A percentile compares a stretch with the other conserved stretches of the same genome.
These are phyloP conservation scores for Cicer yamashitae DNA, from an alignment of 306 rosid species.

Conservation along the genomic window DNA sequence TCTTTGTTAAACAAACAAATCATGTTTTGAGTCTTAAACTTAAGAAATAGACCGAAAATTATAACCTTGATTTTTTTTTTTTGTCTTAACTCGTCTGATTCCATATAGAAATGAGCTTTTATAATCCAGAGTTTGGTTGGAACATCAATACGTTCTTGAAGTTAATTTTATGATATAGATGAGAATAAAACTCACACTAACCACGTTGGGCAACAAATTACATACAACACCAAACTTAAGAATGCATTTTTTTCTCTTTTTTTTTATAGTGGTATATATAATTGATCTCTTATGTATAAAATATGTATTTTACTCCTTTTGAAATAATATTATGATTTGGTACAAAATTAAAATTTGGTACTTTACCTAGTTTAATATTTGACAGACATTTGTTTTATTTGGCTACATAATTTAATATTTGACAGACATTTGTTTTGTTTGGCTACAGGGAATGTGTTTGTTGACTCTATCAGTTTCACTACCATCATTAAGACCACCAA, in stretches of 20 bases:
- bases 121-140: no score
- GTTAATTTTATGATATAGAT: no score
- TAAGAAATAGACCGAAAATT: no score
- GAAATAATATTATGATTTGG: background rate
- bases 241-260: no score
- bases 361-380: background rate
- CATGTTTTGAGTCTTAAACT: no score
- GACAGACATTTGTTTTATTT: background rate
- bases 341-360: background rate
- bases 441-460: constrained; percentile 67
- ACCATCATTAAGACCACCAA: constrained; percentile 70
- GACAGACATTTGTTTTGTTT: background rate
- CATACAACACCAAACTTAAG: no score
- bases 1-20: no score
- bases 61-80: no score
- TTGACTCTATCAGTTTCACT: constrained; percentile 72
- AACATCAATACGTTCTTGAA: no score
- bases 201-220: background rate
- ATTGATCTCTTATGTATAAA: background rate
- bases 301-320: constrained; percentile 1
- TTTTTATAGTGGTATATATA: background rate
- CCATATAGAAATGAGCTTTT: no score
- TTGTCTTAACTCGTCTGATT: no score
- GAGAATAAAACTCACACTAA: no score
- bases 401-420: background rate